These are phyloP conservation scores for Emergomyces orientalis DNA, from an alignment of 2,329 filamentous ascomycete genomes.

Conservation along the genomic window DNA sequence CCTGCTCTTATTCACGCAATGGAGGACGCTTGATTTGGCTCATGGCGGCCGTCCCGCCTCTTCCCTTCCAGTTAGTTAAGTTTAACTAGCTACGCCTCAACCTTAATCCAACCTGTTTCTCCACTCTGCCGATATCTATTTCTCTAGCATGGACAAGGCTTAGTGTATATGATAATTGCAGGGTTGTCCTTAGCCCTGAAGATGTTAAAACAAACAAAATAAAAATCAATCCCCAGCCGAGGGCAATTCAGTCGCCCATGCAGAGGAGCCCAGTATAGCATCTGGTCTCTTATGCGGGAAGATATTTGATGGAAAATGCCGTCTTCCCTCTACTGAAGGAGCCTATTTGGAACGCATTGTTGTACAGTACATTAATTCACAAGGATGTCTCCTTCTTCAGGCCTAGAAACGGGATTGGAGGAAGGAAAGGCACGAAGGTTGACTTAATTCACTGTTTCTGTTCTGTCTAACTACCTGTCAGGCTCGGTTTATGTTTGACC, in stretches of 20 bases:
- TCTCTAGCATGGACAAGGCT: background rate
- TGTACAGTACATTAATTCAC: background rate
- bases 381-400: background rate
- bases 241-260: background rate
- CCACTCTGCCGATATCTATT: background rate
- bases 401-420: background rate
- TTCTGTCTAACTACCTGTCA: background rate
- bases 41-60: background rate
- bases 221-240: background rate
- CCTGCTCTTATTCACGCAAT: background rate
- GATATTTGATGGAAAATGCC: background rate
- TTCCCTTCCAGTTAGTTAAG: background rate
- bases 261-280: background rate
- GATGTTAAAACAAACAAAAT: background rate
- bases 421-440: background rate
- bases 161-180: background rate
- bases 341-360: background rate
- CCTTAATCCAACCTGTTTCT: slow-evolving; percentile 1
- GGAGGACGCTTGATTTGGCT: background rate
- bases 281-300: background rate
- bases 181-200: background rate
- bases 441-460: background rate
- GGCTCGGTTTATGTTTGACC: background rate
- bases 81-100: background rate
- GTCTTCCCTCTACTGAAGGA: background rate